These are phyloP conservation scores for Boletus tomentosulus DNA, from an alignment of 768 basidiomycete species.

Conservation along the genomic window DNA sequence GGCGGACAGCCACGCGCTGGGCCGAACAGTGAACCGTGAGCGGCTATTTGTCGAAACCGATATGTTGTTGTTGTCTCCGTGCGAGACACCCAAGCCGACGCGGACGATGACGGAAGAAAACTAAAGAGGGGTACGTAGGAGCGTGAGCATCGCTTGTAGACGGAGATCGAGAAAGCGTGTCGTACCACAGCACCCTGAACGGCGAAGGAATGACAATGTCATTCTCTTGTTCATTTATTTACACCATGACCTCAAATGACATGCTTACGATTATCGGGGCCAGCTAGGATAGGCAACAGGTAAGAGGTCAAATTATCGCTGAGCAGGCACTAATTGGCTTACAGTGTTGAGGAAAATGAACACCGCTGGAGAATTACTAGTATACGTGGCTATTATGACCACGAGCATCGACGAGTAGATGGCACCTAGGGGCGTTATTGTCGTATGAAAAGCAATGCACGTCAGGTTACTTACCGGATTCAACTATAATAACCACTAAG, in stretches of 20 bases:
- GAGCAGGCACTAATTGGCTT: too few relatives aligned
- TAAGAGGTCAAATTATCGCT: too few relatives aligned
- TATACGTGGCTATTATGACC: slow-evolving; percentile 13
- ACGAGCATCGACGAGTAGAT: slow-evolving; percentile 8
- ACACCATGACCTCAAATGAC: too few relatives aligned
- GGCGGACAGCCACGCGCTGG: not conserved
- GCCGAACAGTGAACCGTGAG: not conserved
- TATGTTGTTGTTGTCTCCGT: slow-evolving; percentile 7
- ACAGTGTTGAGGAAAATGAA: too few relatives aligned
- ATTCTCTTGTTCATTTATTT: too few relatives aligned
- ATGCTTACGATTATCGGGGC: too few relatives aligned
- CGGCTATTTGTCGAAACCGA: not conserved
- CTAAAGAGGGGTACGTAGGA: too few relatives aligned
- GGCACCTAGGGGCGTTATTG: not conserved
- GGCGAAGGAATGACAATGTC: too few relatives aligned
- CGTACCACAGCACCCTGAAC: too few relatives aligned
- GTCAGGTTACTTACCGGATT: not conserved
- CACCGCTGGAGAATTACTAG: not conserved
- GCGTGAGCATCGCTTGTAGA: too few relatives aligned
- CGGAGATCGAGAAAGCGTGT: too few relatives aligned
- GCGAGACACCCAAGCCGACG: slow-evolving; percentile 19
- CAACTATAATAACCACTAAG: not conserved
- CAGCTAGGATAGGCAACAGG: too few relatives aligned
- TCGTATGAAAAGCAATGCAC: not conserved
- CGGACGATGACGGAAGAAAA: slow-evolving; percentile 28